Evolutionary conservation across 371 early-diverging fungal species (phyloP).

Genomic region (Parasitella parasitica): DNA sequence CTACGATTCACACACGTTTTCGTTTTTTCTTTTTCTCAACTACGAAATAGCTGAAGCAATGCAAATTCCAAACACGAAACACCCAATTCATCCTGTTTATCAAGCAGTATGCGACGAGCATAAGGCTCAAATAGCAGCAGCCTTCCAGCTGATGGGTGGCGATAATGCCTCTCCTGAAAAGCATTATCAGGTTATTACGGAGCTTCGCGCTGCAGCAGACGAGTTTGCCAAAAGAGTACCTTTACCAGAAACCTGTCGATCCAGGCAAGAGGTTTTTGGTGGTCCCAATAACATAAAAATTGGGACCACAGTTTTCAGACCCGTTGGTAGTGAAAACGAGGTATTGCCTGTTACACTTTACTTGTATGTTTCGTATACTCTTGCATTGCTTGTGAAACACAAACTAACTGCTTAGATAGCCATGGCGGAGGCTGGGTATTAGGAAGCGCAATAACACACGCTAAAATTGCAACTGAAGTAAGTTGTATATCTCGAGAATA

Average conservation of each 20-base stretch:
- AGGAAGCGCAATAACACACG: constrained; percentile 8
- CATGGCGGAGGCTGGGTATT: constrained; percentile 20
- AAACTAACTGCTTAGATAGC: not conserved
- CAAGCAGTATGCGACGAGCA: constrained; percentile 12
- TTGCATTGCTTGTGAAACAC: not conserved
- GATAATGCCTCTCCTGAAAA: constrained; percentile 7
- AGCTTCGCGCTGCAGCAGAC: constrained; percentile 7
- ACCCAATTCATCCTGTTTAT: constrained; percentile 21
- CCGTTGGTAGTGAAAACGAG: constrained; percentile 10
- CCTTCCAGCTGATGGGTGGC: not conserved
- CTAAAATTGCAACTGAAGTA: constrained; percentile 17
- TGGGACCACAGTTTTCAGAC: constrained; percentile 14
- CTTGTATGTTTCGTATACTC: constrained; percentile 9
- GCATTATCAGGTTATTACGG: constrained; percentile 6
- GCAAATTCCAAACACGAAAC: not conserved
- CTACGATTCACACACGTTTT: not conserved
- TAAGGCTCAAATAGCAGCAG: constrained; percentile 1
- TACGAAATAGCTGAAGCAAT: not conserved
- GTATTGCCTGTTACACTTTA: constrained; percentile 8
- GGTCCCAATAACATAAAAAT: constrained; percentile 7
- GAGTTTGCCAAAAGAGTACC: constrained; percentile 2
- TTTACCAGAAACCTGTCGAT: constrained; percentile 5
- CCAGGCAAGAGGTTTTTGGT: not conserved
- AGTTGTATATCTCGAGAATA: no score
- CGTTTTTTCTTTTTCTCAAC: not conserved